Base-by-base conservation (phyloP, 2,329 filamentous ascomycete species). In the Curvularia verruculosa region DNA sequence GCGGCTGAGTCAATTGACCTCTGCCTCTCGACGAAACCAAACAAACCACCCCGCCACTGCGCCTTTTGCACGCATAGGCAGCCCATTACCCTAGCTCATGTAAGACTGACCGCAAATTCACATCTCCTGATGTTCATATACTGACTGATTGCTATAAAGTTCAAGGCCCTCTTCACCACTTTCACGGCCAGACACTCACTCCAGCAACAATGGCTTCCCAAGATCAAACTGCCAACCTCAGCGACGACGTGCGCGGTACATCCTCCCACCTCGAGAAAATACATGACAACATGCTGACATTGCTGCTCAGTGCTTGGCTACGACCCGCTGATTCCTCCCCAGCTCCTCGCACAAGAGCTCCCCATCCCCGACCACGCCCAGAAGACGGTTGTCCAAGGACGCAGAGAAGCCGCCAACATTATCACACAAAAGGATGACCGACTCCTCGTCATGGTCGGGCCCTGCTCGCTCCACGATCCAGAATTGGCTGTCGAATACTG, bases 391-490 rank as follows among this genome's bases (percentile, higher is more conserved):
- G 78, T 92, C 67, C 86, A 86, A 78, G 89, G 88, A 66, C 86
- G 89, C 67, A 85, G 83, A 68, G 85, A 87, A 66, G 85, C 86
- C 54, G 86, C 89, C 66, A 84, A 87, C 65, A 90, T 96, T 74
- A 88, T 96, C 75, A 88, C 91, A 76, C 87, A 89, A 72, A 83
- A 86, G 64, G 88, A 87, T 78, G 92, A 96, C 81, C 90, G 93
- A 59, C 89, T 99, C 31, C 86, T 99, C 61, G 95, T 98, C 71
- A 88, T 99, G 73, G 90, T 96, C 73, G 95, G 95, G 1, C 95
- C 95, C 51, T 99, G 95, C 84, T 97, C 93, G 26, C 94, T 99
- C 75, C 95, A 99, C 82, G 95, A 99, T 79, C 95, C 95, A 8
- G 87, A 83, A 47, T 87, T 87, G 13, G 95, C 95, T 39, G 83